Evolutionary conservation across 2,329 filamentous ascomycete species (phyloP).

Genomic region (Colletotrichum shisoi): DNA sequence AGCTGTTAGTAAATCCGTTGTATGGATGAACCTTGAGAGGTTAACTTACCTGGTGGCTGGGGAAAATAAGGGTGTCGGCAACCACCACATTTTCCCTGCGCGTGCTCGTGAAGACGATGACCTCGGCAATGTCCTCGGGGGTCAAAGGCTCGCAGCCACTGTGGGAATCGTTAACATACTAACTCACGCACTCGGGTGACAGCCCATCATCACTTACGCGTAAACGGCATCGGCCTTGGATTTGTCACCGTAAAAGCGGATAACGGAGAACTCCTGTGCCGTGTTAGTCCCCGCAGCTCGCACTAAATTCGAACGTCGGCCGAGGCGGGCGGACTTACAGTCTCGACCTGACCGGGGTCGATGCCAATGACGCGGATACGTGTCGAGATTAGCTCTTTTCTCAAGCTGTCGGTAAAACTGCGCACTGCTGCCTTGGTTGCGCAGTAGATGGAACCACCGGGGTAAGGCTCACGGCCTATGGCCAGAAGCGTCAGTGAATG

Average conservation of each 20-base stretch:
- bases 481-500: not conserved
- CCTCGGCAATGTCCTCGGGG: constrained; percentile 88
- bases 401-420: constrained; percentile 81
- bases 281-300: not conserved
- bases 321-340: constrained; percentile 57
- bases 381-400: constrained; percentile 82
- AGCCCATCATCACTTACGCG: constrained; percentile 63
- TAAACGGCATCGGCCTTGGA: constrained; percentile 90
- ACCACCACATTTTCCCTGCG: constrained; percentile 89
- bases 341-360: constrained; percentile 93
- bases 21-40: not conserved
- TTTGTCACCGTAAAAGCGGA: constrained; percentile 89
- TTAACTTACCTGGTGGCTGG: constrained; percentile 82
- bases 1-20: constrained; percentile 21
- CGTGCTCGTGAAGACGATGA: constrained; percentile 84
- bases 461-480: constrained; percentile 78
- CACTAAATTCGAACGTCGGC: not conserved
- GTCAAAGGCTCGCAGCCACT: constrained; percentile 83
- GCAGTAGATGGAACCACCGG: constrained; percentile 89
- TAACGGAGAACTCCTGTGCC: constrained; percentile 80
- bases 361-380: constrained; percentile 85
- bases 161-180: constrained; percentile 28
- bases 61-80: constrained; percentile 86
- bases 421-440: constrained; percentile 89
- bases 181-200: not conserved